A percentile compares a stretch with the other conserved stretches of the same genome.
phyloP scores from a whole-genome alignment of 2,329 filamentous ascomycete species.

The Fusarium austroafricanum region DNA sequence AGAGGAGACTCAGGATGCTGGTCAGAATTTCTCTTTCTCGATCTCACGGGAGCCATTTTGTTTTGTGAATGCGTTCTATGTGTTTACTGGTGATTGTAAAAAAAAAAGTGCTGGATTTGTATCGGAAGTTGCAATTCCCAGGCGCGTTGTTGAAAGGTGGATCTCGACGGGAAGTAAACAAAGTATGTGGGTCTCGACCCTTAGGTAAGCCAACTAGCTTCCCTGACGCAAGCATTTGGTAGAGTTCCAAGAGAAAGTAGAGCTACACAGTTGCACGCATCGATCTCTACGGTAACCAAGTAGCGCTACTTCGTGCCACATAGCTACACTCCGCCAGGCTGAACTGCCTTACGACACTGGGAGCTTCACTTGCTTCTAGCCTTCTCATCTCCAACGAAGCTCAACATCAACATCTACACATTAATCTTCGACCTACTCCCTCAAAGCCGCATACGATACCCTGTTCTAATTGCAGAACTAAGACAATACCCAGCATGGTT shows the following conservation, averaged over 20 bases:
- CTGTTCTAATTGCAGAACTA: conserved; percentile 11
- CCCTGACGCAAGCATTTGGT: conserved; percentile 39
- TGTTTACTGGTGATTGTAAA: conserved; percentile 17
- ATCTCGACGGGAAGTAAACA: conserved; percentile 46
- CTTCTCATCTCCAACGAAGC: conserved; percentile 45
- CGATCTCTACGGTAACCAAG: conserved; percentile 2
- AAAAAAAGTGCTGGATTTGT: conserved; percentile 19
- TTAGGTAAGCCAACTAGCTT: conserved; percentile 46
- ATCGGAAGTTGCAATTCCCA: conserved; percentile 29
- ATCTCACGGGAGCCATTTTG: conserved; percentile 61
- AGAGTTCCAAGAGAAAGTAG: conserved; percentile 20
- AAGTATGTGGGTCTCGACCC: conserved; percentile 28
- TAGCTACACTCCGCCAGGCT: conserved; percentile 54
- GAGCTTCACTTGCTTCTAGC: conserved; percentile 45
- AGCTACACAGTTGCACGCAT: conserved; percentile 11
- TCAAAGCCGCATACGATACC: not conserved
- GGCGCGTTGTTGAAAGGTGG: conserved; percentile 42
- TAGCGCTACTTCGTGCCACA: conserved; percentile 39
- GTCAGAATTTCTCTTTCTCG: conserved; percentile 50
- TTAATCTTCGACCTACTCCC: conserved; percentile 5
- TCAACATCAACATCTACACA: conserved; percentile 30
- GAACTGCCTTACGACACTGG: conserved; percentile 59
- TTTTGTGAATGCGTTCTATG: conserved; percentile 25
- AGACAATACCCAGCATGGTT: conserved; percentile 78
- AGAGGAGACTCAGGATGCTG: conserved; percentile 32